Percentiles rank a stretch among this genome's conserved stretches.
These are phyloP conservation scores for Lactifluus volemus DNA, from an alignment of 768 basidiomycete species.

Conservation along the genomic window DNA sequence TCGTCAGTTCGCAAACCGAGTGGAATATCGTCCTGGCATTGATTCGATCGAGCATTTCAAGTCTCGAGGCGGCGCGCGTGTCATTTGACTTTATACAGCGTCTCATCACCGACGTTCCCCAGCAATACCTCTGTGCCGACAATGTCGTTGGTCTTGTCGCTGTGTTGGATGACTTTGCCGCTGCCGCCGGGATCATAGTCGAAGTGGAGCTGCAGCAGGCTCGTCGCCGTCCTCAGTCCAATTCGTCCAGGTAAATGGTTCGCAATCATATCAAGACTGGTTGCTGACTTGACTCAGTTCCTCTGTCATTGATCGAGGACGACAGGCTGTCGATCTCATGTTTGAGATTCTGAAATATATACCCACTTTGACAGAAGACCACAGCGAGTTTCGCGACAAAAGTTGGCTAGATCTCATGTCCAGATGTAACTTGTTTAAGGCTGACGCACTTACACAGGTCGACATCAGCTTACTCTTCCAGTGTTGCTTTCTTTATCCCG, in stretches of 20 bases:
- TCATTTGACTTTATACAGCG: slow-evolving; percentile 72
- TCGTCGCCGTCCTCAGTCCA: slow-evolving; percentile 41
- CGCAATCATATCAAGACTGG: neutral
- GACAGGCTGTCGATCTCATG: slow-evolving; percentile 73
- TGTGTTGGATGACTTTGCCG: slow-evolving; percentile 81
- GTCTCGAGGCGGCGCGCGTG: slow-evolving; percentile 78
- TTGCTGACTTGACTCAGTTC: slow-evolving; percentile 39
- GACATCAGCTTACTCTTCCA: slow-evolving; percentile 19
- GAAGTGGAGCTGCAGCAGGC: slow-evolving; percentile 49
- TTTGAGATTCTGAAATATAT: slow-evolving; percentile 64
- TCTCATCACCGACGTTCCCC: slow-evolving; percentile 54
- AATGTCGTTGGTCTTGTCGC: slow-evolving; percentile 76
- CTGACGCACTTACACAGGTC: neutral
- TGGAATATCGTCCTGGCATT: slow-evolving; percentile 92
- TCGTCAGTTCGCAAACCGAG: slow-evolving; percentile 85
- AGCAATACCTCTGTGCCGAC: slow-evolving; percentile 57
- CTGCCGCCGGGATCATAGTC: slow-evolving; percentile 52
- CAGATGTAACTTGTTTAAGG: neutral
- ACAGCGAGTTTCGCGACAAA: slow-evolving; percentile 31
- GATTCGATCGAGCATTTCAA: slow-evolving; percentile 74
- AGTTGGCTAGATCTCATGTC: slow-evolving; percentile 26
- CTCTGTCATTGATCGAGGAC: slow-evolving; percentile 69
- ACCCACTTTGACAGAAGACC: slow-evolving; percentile 44
- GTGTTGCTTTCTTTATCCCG: slow-evolving; percentile 13
- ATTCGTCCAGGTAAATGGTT: slow-evolving; percentile 41